These are phyloP conservation scores for Aquilaria yunnanensis DNA, from an alignment of 345 rosid species.

Conservation along the genomic window DNA sequence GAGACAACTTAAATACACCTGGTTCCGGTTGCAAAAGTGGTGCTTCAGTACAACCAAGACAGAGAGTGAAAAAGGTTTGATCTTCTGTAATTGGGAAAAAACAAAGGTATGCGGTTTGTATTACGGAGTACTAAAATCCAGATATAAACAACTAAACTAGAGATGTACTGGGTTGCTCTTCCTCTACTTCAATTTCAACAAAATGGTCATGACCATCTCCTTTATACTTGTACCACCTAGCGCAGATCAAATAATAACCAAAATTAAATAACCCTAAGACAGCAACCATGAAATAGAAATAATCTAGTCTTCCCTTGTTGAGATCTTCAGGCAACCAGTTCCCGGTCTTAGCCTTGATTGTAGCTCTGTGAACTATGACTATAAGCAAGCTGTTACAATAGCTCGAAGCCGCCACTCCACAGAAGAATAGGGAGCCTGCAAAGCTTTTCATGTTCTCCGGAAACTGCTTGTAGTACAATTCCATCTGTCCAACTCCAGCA, in stretches of 20 bases:
- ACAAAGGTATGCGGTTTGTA: no score
- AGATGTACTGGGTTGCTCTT: slow-evolving; percentile 5
- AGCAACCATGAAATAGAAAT: slow-evolving; percentile 36
- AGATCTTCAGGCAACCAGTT: slow-evolving; percentile 32
- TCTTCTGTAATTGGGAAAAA: no score
- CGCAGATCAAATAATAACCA: slow-evolving; percentile 25
- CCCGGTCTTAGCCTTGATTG: slow-evolving; percentile 15
- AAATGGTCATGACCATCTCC: slow-evolving; percentile 1
- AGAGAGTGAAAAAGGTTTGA: no score
- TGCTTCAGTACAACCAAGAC: no score
- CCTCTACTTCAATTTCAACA: slow-evolving; percentile 16
- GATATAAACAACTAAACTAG: no score
- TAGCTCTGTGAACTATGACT: slow-evolving; percentile 20
- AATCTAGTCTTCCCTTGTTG: slow-evolving; percentile 36
- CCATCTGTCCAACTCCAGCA: slow-evolving; percentile 28
- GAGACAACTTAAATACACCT: no score
- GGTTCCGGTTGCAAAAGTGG: no score
- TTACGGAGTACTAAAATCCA: no score
- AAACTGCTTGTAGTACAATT: slow-evolving; percentile 34
- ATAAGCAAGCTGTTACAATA: slow-evolving; percentile 27
- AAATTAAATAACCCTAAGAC: slow-evolving; percentile 24
- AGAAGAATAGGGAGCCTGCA: slow-evolving; percentile 26
- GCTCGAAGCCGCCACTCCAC: slow-evolving; percentile 27
- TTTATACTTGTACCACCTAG: slow-evolving; percentile 35
- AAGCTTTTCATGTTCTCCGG: slow-evolving; percentile 37